These are phyloP conservation scores for Leccinum longicurvipes DNA, from an alignment of 768 basidiomycete genomes.

Conservation along the genomic window DNA sequence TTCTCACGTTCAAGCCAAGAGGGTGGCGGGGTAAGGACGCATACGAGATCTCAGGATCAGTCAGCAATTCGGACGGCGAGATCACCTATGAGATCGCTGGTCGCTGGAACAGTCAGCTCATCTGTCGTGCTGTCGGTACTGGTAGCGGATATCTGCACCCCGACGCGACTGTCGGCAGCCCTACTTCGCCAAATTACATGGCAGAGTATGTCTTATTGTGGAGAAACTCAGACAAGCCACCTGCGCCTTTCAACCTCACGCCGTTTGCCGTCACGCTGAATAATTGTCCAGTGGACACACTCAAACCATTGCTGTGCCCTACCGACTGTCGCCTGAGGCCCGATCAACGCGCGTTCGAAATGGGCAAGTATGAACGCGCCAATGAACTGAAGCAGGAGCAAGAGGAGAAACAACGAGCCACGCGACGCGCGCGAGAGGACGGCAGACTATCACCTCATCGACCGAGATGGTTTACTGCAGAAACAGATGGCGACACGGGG, in stretches of 20 bases:
- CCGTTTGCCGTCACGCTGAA: constrained; percentile 93
- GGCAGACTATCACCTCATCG: constrained; percentile 68
- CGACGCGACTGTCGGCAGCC: constrained; percentile 55
- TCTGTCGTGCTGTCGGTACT: constrained; percentile 71
- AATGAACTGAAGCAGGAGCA: constrained; percentile 76
- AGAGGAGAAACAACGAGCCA: constrained; percentile 76
- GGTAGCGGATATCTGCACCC: constrained; percentile 64
- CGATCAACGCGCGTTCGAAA: constrained; percentile 93
- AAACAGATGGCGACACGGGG: constrained; percentile 84
- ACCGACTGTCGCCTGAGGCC: constrained; percentile 93
- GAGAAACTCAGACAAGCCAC: constrained; percentile 84
- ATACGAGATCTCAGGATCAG: constrained; percentile 87
- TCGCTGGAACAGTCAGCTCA: constrained; percentile 92
- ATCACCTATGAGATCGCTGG: constrained; percentile 88
- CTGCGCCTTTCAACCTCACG: constrained; percentile 90
- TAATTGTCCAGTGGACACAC: constrained; percentile 68
- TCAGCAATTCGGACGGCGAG: constrained; percentile 60
- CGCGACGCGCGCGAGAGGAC: constrained; percentile 70
- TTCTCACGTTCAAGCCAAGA: constrained; percentile 92
- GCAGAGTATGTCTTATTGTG: constrained; percentile 84
- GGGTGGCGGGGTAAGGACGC: constrained; percentile 93
- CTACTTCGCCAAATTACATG: constrained; percentile 41
- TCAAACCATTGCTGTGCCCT: constrained; percentile 73
- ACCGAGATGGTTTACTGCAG: constrained; percentile 84
- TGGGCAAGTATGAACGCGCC: constrained; percentile 79